Conservation (phyloP, 345 rosid species). For the Psidium friedrichsthalianum region DNA sequence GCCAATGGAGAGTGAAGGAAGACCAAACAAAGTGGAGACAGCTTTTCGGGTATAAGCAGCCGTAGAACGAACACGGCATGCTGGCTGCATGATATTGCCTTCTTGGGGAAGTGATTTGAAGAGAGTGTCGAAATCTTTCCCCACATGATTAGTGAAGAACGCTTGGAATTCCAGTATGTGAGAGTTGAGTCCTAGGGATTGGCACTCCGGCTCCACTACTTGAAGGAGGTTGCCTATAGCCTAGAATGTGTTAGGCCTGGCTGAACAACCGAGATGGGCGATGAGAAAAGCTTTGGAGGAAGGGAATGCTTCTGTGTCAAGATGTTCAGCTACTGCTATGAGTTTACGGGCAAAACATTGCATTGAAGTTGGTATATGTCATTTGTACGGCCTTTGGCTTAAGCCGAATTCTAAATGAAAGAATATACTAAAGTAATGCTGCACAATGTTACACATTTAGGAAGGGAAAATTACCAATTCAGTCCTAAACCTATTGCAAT, state of each 20-base stretch:
- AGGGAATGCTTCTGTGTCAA: no score
- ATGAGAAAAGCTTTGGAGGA: no score
- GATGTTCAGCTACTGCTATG: no score
- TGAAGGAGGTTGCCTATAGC: not conserved
- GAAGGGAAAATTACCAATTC: no score
- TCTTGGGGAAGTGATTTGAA: not conserved
- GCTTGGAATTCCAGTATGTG: not conserved
- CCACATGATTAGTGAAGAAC: conserved; percentile 2
- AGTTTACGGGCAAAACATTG: no score
- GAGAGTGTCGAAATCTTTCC: conserved; percentile 3
- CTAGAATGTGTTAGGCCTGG: conserved; percentile 1
- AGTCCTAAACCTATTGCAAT: no score
- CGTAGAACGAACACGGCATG: not conserved
- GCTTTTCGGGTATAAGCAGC: not conserved
- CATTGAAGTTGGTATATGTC: no score
- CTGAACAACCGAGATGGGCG: not conserved
- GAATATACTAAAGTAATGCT: no score
- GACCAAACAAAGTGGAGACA: not conserved
- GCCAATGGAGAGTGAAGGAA: not conserved
- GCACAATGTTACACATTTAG: no score
- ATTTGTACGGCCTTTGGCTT: no score
- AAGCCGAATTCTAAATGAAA: no score
- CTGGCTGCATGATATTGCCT: not conserved
- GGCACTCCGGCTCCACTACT: not conserved
- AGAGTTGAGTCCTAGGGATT: not conserved